phyloP scores from a whole-genome alignment of 306 rosid genomes.

The Quillaja saponaria region DNA sequence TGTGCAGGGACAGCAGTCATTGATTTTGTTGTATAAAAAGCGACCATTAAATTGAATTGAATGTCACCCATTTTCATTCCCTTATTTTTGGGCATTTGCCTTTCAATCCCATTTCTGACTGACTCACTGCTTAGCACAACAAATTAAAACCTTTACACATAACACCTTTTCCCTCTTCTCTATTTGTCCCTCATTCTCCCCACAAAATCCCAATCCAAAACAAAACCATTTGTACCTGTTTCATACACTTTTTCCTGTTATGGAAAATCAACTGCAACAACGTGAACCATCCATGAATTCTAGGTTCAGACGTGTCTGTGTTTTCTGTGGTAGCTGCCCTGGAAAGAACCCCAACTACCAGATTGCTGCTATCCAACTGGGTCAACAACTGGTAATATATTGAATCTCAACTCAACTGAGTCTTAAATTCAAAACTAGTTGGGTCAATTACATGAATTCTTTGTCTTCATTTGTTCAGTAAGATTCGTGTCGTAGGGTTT shows the following conservation, averaged over 20 bases:
- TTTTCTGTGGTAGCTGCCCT: conserved; percentile 87
- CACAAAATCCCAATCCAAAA: not conserved
- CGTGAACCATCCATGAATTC: conserved; percentile 39
- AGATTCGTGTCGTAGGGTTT: no score
- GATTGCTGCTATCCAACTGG: conserved; percentile 81
- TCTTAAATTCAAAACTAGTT: no score
- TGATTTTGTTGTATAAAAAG: conserved; percentile 34
- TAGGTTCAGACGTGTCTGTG: conserved; percentile 79
- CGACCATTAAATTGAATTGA: no score
- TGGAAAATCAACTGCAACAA: conserved; percentile 45
- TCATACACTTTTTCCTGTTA: conserved; percentile 4
- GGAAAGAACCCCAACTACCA: conserved; percentile 84
- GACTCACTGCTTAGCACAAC: conserved; percentile 9
- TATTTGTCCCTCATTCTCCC: not conserved
- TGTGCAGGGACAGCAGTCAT: not conserved
- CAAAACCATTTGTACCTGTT: not conserved
- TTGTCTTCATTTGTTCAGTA: no score
- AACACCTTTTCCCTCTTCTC: conserved; percentile 31
- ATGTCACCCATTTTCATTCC: conserved; percentile 36
- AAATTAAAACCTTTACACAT: no score
- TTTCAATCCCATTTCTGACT: conserved; percentile 6
- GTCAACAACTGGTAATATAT: conserved; percentile 63
- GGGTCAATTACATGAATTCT: no score
- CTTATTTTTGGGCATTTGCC: conserved; percentile 32
- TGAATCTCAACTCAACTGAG: not conserved